Base-by-base conservation (phyloP, 2,329 filamentous ascomycete species). In the Herpotrichia juniperi region DNA sequence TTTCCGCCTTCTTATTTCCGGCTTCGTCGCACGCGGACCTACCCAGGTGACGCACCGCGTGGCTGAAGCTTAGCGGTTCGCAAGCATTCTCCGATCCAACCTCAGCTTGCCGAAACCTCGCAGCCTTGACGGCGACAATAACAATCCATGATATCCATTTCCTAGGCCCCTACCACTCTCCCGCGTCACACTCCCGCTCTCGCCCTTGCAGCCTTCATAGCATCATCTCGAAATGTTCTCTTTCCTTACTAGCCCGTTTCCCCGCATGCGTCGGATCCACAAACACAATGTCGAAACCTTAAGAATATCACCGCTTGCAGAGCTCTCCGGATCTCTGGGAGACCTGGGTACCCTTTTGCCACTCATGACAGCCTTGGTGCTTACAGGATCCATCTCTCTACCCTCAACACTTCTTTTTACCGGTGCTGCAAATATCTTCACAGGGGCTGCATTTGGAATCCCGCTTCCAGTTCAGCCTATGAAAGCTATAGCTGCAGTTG, bases 261-360 rank as follows among this genome's bases (percentile, higher is more conserved):
- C 59, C 34, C 66, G 60, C 39, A 66, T 74, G 11, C 65, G 62
- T 43, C 59, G 61, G 40, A 63, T 66, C 1, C 56, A 68, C 34
- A 50, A 49, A 31, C 68, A 86, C 63, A 88, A 88, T 75, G 67
- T 84, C 56, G 68, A 75, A 21, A 86, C 82, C 11, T 74, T 89
- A 53, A 79, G 76, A 54, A 70, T 67, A 19, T 79, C 82, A 44
- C 84, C 86, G 56, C 75, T 89, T 14, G 74, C 88, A 43, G 93
- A 97, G 77, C 85, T 97, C 47, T 96, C 93, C 1, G 93, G 93
- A 46, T 90, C 93, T 0, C 82, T 91, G 2, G 93, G 93, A 57
- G 93, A 97, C 69, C 81, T 97, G 35, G 93, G 93, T 57, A 97
- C 93, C 2, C 83, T 96, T 25, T 83, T 96, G 10, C 93, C 93